phyloP scores from a whole-genome alignment of 2,329 filamentous ascomycete species.

The Talaromyces funiculosus region DNA sequence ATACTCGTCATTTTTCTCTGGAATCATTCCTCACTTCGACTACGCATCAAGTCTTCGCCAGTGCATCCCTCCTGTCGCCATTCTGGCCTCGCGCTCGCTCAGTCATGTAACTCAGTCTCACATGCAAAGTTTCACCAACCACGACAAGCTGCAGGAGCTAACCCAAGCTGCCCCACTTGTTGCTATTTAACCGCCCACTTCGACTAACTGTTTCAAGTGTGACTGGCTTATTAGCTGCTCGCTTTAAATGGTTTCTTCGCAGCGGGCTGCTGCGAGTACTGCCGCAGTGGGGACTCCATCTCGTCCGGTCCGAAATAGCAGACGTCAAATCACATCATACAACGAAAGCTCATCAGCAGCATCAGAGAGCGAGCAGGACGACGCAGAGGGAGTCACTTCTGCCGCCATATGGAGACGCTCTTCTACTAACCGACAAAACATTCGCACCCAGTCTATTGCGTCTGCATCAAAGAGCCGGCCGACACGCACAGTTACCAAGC shows the following conservation, averaged over 20 bases:
- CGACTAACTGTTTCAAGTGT: conserved; percentile 6
- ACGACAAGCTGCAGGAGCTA: conserved; percentile 17
- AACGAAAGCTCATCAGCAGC: conserved; percentile 24
- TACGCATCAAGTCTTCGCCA: background rate
- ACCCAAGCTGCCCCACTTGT: conserved; percentile 9
- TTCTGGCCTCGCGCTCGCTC: background rate
- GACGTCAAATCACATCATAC: conserved; percentile 33
- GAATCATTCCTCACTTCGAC: background rate
- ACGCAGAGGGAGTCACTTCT: conserved; percentile 9
- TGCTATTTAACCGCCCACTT: conserved; percentile 7
- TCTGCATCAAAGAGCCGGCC: conserved; percentile 23
- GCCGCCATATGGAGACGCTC: conserved; percentile 1
- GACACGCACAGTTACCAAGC: conserved; percentile 23
- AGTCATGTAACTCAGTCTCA: background rate
- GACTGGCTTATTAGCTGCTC: conserved; percentile 25
- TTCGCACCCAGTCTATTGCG: background rate
- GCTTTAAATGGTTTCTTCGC: conserved; percentile 27
- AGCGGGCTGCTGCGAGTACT: conserved; percentile 19
- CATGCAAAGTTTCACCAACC: conserved; percentile 4
- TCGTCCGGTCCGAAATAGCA: conserved; percentile 32
- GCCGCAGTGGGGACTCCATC: conserved; percentile 18
- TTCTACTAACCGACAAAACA: conserved; percentile 10
- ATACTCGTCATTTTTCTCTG: background rate
- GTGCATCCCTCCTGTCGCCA: background rate
- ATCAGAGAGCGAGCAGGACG: conserved; percentile 21